Conservation (phyloP, 164 flowering plant genomes). For the Pachysandra terminalis region DNA sequence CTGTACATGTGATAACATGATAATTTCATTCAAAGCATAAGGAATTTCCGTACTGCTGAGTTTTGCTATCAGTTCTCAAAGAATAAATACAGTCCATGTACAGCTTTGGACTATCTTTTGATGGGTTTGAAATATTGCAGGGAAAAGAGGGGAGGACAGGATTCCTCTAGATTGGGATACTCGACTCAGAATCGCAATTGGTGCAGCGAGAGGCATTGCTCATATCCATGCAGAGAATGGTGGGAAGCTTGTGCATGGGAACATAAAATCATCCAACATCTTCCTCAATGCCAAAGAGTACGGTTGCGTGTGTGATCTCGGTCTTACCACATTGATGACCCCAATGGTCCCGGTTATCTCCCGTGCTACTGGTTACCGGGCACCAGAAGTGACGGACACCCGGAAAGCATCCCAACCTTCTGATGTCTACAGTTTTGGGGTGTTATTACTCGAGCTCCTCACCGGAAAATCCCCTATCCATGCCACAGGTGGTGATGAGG, state of each 20-base stretch:
- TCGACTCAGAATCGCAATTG: constrained; percentile 67
- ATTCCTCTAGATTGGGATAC: constrained; percentile 76
- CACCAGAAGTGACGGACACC: constrained; percentile 69
- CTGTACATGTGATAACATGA: too few relatives aligned
- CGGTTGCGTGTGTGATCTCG: constrained; percentile 80
- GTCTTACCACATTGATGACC: constrained; percentile 53
- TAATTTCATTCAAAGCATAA: too few relatives aligned
- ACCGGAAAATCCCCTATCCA: constrained; percentile 70
- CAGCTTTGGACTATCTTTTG: too few relatives aligned
- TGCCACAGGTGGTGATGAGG: constrained; percentile 55
- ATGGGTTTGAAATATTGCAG: constrained; percentile 30
- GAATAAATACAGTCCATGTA: too few relatives aligned
- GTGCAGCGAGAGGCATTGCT: constrained; percentile 82
- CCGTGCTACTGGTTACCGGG: constrained; percentile 72
- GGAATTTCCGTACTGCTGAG: too few relatives aligned
- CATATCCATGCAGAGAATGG: constrained; percentile 56
- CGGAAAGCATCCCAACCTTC: constrained; percentile 59
- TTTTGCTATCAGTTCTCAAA: too few relatives aligned
- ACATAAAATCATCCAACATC: constrained; percentile 80
- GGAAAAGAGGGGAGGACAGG: constrained; percentile 60
- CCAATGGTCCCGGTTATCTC: constrained; percentile 51
- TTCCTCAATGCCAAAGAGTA: constrained; percentile 59
- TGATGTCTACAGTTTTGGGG: constrained; percentile 77
- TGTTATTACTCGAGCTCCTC: constrained; percentile 61
- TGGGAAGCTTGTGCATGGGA: constrained; percentile 87